phyloP scores from a whole-genome alignment of 176 grass and related monocot genomes.

The Elymus sibiricus region DNA sequence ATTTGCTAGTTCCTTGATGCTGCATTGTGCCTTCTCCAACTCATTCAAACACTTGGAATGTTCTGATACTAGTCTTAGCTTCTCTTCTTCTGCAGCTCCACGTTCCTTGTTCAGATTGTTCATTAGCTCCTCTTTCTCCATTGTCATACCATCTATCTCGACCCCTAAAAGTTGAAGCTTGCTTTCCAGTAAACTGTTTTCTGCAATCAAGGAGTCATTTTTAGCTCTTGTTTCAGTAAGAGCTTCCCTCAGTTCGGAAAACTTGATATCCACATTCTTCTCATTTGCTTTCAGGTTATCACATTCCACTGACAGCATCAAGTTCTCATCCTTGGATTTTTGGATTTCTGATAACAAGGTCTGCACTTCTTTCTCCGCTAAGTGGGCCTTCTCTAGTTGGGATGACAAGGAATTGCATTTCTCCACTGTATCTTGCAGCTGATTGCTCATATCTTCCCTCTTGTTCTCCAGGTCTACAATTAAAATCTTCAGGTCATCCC shows the following conservation, averaged over 20 bases:
- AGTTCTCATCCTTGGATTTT: constrained; percentile 52
- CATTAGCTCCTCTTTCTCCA: constrained; percentile 42
- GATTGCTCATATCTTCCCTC: constrained; percentile 23
- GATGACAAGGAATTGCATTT: constrained; percentile 35
- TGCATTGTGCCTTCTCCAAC: constrained; percentile 35
- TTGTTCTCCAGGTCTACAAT: constrained; percentile 36
- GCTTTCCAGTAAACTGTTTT: constrained; percentile 40
- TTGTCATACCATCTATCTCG: constrained; percentile 37
- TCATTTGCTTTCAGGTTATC: constrained; percentile 36
- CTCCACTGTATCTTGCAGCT: constrained; percentile 35
- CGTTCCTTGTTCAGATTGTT: constrained; percentile 35
- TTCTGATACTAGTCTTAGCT: constrained; percentile 22
- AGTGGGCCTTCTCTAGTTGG: constrained; percentile 36
- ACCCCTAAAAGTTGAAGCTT: constrained; percentile 29
- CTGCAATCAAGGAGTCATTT: constrained; percentile 39
- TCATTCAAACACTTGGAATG: constrained; percentile 40
- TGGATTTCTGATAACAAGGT: constrained; percentile 45
- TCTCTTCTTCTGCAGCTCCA: constrained; percentile 39
- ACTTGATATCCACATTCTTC: constrained; percentile 43
- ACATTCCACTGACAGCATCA: constrained; percentile 34
- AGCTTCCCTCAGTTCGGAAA: constrained; percentile 32
- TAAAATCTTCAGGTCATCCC: constrained; percentile 36
- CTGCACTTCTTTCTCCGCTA: constrained; percentile 37
- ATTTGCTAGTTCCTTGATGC: constrained; percentile 25
- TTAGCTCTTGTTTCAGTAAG: constrained; percentile 37